Evolutionary conservation across 495 filamentous ascomycete genomes (phyloP), one percentile per base, ranked within the genome.

Genomic region (Glarea lozoyensis): DNA sequence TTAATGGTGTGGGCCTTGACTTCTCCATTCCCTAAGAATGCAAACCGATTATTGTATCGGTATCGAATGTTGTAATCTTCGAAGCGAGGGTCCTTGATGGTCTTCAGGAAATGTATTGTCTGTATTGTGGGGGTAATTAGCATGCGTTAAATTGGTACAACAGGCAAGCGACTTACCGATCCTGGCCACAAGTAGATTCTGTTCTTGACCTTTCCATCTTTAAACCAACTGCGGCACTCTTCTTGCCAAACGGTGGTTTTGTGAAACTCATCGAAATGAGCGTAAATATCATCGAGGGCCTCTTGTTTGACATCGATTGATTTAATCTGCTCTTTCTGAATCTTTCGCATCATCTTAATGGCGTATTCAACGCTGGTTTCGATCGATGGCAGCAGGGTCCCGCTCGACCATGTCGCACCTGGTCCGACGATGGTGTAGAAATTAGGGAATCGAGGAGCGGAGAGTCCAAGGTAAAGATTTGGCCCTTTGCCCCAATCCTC

Each of bases 391-490:
- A n/a, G n/a, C n/a, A n/a, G n/a, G n/a, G n/a, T n/a, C n/a, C n/a
- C n/a, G n/a, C n/a, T n/a, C n/a, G n/a, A n/a, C n/a, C n/a, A n/a
- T n/a, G n/a, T n/a, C n/a, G n/a, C n/a, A n/a, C n/a, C n/a, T n/a
- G n/a, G n/a, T n/a, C n/a, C n/a, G n/a, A n/a, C n/a, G n/a, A n/a
- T n/a, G n/a, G n/a, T n/a, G n/a, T n/a, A n/a, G n/a, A n/a, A n/a
- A n/a, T 84, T 86, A 2, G 81, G 81, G 48, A 81, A 80, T 0
- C 70, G 69, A 0, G 79, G 78, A 0, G 73, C 71, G 1, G 70
- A 71, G 12, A 78, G 49, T 1, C 75, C 73, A 0, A 84, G 62
- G 52, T 86, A 86, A 6, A 76, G 70, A 50, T 76, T 75, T 0
- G 80, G 80, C 44, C 70, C 75, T 1, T 71, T 72, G 23, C 24